Evolutionary conservation across 768 basidiomycete genomes (phyloP).

Genomic region (Clitopilus passeckerianus): DNA sequence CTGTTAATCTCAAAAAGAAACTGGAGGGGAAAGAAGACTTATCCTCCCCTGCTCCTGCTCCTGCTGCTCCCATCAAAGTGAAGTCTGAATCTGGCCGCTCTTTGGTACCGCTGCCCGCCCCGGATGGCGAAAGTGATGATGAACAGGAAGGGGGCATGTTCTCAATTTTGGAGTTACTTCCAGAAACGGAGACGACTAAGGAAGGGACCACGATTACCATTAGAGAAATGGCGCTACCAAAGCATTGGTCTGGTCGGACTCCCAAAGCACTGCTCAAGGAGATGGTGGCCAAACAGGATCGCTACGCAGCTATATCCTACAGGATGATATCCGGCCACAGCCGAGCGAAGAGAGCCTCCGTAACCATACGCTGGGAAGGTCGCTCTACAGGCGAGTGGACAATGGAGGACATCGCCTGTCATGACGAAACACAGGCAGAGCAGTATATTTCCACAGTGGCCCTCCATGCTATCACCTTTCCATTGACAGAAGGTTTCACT

Average conservation of each 20-base stretch:
- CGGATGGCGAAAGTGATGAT: constrained; percentile 30
- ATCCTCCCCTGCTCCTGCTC: neutral
- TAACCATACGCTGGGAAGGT: constrained; percentile 72
- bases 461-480: constrained; percentile 72
- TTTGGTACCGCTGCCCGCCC: too few relatives aligned
- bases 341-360: constrained; percentile 67
- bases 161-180: constrained; percentile 65
- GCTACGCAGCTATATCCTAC: constrained; percentile 73
- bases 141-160: constrained; percentile 57
- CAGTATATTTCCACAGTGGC: constrained; percentile 88
- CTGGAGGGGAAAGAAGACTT: constrained; percentile 20
- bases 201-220: constrained; percentile 48
- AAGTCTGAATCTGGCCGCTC: too few relatives aligned
- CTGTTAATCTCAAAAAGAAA: constrained; percentile 35
- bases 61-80: too few relatives aligned
- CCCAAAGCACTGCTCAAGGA: constrained; percentile 74
- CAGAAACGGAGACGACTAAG: constrained; percentile 49
- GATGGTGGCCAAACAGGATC: constrained; percentile 61
- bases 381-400: constrained; percentile 57
- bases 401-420: constrained; percentile 86
- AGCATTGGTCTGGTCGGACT: constrained; percentile 76
- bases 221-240: constrained; percentile 77
- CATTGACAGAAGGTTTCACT: constrained; percentile 58
- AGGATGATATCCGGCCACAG: constrained; percentile 60
- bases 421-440: constrained; percentile 74